Percentiles rank a stretch among this genome's conserved stretches.
Evolutionary conservation across 148 eudicot genomes (phyloP).

Genomic region (Cornus kousa): DNA sequence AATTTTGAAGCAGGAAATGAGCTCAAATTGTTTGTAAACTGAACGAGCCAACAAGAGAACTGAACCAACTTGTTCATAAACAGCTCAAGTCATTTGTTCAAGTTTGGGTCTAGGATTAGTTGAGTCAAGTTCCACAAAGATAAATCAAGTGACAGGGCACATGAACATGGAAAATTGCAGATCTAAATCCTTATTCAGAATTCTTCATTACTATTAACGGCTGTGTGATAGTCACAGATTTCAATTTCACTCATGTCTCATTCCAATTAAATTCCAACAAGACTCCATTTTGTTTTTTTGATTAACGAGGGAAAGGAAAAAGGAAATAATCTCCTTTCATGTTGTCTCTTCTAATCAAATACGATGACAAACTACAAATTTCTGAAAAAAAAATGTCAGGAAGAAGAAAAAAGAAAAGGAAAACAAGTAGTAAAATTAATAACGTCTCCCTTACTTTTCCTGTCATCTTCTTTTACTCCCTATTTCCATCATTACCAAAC

Average conservation of each 20-base stretch:
- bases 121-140: background rate
- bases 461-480: no score
- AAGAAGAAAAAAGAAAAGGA: no score
- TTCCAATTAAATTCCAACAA: background rate
- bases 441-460: no score
- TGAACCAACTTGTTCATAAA: background rate
- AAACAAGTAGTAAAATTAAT: no score
- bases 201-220: background rate
- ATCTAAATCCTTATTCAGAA: background rate
- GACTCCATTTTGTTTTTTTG: no score
- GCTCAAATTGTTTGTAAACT: background rate
- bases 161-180: background rate
- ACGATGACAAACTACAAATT: no score
- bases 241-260: background rate
- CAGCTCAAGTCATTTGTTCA: background rate
- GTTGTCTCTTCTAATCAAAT: no score
- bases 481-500: no score
- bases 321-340: no score
- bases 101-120: background rate
- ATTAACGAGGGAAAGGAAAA: no score
- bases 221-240: background rate
- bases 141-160: background rate
- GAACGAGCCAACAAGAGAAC: background rate
- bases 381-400: no score
- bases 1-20: background rate